Evolutionary conservation across 75 land plant genomes (phyloP).

Genomic region (Pinus taeda): DNA sequence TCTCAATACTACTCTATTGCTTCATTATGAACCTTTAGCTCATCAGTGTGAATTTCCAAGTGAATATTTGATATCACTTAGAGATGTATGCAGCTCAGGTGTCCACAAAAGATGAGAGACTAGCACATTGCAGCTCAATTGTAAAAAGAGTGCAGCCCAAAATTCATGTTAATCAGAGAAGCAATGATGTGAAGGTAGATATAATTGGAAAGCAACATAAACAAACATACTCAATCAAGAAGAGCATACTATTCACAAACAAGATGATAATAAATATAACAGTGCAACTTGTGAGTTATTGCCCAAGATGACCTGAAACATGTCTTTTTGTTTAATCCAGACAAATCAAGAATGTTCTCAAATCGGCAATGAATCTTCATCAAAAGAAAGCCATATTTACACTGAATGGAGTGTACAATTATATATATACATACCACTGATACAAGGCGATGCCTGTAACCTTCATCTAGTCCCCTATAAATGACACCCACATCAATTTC

Average conservation of each 20-base stretch:
- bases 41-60: neutral
- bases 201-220: neutral
- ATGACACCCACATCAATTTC: slow-evolving; percentile 69
- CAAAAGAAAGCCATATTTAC: neutral
- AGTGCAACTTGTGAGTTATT: neutral
- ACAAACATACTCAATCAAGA: neutral
- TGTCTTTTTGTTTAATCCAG: neutral
- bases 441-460: slow-evolving; percentile 59
- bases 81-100: neutral
- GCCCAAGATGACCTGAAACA: neutral
- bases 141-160: neutral
- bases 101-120: neutral
- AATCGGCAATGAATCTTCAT: neutral
- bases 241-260: neutral
- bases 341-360: neutral
- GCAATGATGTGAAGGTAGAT: neutral
- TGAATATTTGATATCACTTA: neutral
- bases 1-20: neutral
- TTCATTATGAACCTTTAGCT: neutral
- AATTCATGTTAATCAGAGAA: neutral
- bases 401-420: neutral
- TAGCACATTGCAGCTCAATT: neutral
- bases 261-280: neutral
- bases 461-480: slow-evolving; percentile 66
- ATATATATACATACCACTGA: slow-evolving; percentile 73